Evolutionary conservation across 2,329 filamentous ascomycete genomes (phyloP), one percentile per base, ranked within the genome.

Genomic region (Aspergillus sp.): DNA sequence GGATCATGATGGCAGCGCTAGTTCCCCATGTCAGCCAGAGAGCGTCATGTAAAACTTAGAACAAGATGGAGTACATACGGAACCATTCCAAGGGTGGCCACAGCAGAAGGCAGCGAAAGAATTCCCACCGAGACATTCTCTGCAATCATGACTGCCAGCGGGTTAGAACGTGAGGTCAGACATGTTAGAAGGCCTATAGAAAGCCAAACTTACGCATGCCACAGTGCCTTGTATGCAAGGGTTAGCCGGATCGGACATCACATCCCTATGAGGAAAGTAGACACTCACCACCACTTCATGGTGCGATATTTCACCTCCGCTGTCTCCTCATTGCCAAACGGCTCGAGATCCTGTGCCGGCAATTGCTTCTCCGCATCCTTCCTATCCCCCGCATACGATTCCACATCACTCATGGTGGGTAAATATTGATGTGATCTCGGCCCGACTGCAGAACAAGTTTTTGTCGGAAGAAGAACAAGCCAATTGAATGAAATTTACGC

Each of bases 111-210:
- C 3, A 87, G 75, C 10, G 82, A 82, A 7, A 87, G 76, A 47
- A 86, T 82, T 22, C 84, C 84, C 1, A 86, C 76, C 10, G 82
- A 85, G 29, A 86, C 81, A 51, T 82, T 85, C 67, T 86, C 84
- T 4, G 84, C 84, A 31, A 86, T 79, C 81, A 86, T 85, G 57
- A 85, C 78, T 77, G 53, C 24, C 16, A 49, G 29, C 7, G 3
- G 29, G 54, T 67, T 57, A 67, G 59, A 52, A 29, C 12, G 20
- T 22, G 24, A 29, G 10, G 18, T 10, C 42, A 58, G 3, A 18
- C 16, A 14, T 6, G 24, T 6, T 46, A 1, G 5, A 5, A 12
- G 10, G 32, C 5, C 32, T 7, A n/a, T 32, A 51, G 65, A 22
- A 32, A 49, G 18, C 31, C 18, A 55, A 42, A 42, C 65, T 66